Conservation (phyloP, 2,329 filamentous ascomycete genomes). For the Colletotrichum acutatum region DNA sequence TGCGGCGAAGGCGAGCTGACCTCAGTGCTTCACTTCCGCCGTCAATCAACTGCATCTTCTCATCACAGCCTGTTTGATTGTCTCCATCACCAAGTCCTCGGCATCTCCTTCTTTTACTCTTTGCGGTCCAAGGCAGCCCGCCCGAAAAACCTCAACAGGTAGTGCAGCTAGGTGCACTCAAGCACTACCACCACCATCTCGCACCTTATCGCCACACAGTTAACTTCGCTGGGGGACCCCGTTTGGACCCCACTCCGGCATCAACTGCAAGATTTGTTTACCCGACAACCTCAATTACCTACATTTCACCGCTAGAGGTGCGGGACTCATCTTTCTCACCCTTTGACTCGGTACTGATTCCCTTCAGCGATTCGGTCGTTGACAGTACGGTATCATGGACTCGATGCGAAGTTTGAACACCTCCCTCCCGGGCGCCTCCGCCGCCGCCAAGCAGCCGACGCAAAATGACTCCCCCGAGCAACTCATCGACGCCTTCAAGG, state of each 20-base stretch:
- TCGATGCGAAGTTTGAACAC: slow-evolving; percentile 45
- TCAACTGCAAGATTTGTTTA: slow-evolving; percentile 33
- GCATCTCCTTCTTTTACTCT: neutral
- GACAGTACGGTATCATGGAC: slow-evolving; percentile 41
- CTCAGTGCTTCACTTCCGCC: neutral
- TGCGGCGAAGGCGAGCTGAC: slow-evolving; percentile 7
- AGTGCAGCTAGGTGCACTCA: neutral
- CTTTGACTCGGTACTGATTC: slow-evolving; percentile 14
- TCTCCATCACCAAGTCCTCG: slow-evolving; percentile 4
- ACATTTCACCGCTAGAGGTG: slow-evolving; percentile 31
- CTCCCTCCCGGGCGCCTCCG: slow-evolving; percentile 37
- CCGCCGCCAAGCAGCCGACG: slow-evolving; percentile 40
- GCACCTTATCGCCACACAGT: slow-evolving; percentile 21
- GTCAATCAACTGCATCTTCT: slow-evolving; percentile 8
- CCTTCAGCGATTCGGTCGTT: slow-evolving; percentile 1
- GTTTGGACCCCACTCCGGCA: slow-evolving; percentile 26
- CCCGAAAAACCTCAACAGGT: neutral
- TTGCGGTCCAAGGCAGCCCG: neutral
- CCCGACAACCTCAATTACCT: slow-evolving; percentile 15
- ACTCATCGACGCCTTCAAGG: slow-evolving; percentile 89
- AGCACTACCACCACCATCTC: neutral
- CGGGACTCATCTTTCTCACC: slow-evolving; percentile 16
- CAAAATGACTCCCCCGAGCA: slow-evolving; percentile 63
- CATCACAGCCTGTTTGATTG: slow-evolving; percentile 5
- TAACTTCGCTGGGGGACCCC: slow-evolving; percentile 15